Base-by-base conservation (phyloP, 176 grass and related monocot genomes). In the Zizania latifolia region DNA sequence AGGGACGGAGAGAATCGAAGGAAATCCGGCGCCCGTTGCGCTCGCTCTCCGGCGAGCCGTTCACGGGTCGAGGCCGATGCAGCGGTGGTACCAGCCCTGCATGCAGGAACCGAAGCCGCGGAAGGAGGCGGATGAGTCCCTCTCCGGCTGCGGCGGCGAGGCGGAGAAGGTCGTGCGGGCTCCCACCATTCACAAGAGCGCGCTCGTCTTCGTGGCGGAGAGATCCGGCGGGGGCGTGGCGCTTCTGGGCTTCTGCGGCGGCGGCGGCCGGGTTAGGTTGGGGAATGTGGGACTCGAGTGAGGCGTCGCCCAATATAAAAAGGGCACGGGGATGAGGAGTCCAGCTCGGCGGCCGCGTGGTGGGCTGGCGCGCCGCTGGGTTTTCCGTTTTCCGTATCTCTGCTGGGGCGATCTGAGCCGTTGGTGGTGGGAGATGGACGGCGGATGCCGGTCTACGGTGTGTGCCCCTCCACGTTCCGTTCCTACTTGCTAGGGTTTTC, bases 21-120 rank as follows among this genome's bases (percentile, higher is more conserved):
- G 13, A 67, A 53, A 53, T 22, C 7, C 48, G 12, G 48, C 17
- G 48, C 44, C 44, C 16, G 44, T 46, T 45, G 21, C 31, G 6
- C 5, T 12, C 33, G 57, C 1, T 4, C 15, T 22, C 27, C 19
- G 57, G n/a, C 0, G 8, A 38, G 44, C 0, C 4, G 63, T 28
- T 84, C 79, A 90, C 10, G 91, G 91, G 66, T 90, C 91, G 50
- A 93, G 78, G 64, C 91, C 91, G 84, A 87, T 86, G 78, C 91
- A 93, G 65, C 91, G 87, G 87, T 90, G 88, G 87, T 93, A 72
- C 91, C 91, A 93, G 73, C 91, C 91, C 87, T 88, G 87, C 91
- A 93, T 93, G 91, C 87, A 93, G 57, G 69, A 87, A n/a, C 84
- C 87, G 84, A 85, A 93, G 65, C 63, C 50, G 91, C 74, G 61